phyloP scores from a whole-genome alignment of 805 yeast species.

The Ogataea haglerorum region DNA sequence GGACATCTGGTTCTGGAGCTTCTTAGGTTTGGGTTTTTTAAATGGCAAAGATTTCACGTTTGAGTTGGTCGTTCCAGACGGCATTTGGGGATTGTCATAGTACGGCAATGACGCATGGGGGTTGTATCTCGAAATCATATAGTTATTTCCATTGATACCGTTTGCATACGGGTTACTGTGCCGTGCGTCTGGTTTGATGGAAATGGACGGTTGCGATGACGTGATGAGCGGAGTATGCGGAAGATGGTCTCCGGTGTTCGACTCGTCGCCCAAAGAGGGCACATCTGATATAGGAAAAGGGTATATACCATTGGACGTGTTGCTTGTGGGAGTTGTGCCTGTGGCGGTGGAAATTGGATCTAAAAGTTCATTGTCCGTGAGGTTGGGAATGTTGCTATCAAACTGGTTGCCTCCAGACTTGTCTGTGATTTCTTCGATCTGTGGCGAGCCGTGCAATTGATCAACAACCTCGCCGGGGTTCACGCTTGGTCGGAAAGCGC shows the following conservation, averaged over 20 bases:
- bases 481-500: constrained; percentile 6
- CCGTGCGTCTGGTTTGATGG: constrained; percentile 1
- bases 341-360: constrained; percentile 12
- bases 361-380: constrained; percentile 9
- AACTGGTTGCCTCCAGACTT: background rate
- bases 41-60: constrained; percentile 13
- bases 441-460: constrained; percentile 3
- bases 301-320: constrained; percentile 2
- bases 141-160: constrained; percentile 9
- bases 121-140: constrained; percentile 15
- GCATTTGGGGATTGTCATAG: constrained; percentile 12
- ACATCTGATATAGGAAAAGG: constrained; percentile 13
- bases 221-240: constrained; percentile 12
- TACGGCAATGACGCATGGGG: constrained; percentile 11
- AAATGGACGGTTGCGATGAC: constrained; percentile 15
- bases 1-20: constrained; percentile 16
- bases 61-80: background rate
- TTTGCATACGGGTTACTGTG: constrained; percentile 7
- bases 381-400: constrained; percentile 1
- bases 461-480: constrained; percentile 3
- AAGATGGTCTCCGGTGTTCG: constrained; percentile 7
- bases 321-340: constrained; percentile 7
- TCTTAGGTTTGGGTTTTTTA: constrained; percentile 27
- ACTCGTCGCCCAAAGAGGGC: constrained; percentile 6
- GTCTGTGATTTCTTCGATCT: constrained; percentile 14